Percentiles rank a stretch among this genome's conserved stretches.
phyloP scores from a whole-genome alignment of 192 early-diverging fungal species.

The Coemansia sp. region DNA sequence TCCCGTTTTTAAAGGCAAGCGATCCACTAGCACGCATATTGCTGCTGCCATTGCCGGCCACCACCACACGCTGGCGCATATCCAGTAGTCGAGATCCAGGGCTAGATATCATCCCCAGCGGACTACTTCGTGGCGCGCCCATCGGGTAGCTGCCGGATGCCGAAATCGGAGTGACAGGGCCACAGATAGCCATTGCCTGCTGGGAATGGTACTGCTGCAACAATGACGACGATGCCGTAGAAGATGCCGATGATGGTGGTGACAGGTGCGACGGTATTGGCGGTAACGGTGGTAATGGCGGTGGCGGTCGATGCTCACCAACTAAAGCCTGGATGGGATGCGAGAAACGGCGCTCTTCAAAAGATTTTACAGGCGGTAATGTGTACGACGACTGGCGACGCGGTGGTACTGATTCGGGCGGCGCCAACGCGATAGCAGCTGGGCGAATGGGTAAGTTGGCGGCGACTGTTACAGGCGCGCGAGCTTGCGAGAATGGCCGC shows the following conservation, averaged over 20 bases:
- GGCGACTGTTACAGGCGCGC: conserved; percentile 44
- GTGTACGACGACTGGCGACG: conserved; percentile 53
- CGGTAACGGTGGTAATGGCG: neutral
- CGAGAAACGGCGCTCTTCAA: conserved; percentile 52
- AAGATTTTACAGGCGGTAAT: conserved; percentile 45
- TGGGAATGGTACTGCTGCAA: conserved; percentile 7
- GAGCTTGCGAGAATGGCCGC: conserved; percentile 45
- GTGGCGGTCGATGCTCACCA: conserved; percentile 25
- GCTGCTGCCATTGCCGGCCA: neutral
- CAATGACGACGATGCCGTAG: neutral
- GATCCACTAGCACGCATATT: conserved; percentile 19
- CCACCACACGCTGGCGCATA: conserved; percentile 31
- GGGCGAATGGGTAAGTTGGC: conserved; percentile 29
- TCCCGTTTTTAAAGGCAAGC: conserved; percentile 17
- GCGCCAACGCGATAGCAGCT: neutral
- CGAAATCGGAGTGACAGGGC: neutral
- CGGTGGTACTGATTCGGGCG: conserved; percentile 30
- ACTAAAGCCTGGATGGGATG: conserved; percentile 41
- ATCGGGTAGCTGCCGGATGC: conserved; percentile 6
- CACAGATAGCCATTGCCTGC: neutral
- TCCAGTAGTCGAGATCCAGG: conserved; percentile 32
- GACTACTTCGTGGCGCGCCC: neutral
- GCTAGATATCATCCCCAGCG: conserved; percentile 13
- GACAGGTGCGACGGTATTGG: neutral
- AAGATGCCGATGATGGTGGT: neutral